phyloP scores from a whole-genome alignment of 163 green algal genomes.

The Scenedesmus sp. region DNA sequence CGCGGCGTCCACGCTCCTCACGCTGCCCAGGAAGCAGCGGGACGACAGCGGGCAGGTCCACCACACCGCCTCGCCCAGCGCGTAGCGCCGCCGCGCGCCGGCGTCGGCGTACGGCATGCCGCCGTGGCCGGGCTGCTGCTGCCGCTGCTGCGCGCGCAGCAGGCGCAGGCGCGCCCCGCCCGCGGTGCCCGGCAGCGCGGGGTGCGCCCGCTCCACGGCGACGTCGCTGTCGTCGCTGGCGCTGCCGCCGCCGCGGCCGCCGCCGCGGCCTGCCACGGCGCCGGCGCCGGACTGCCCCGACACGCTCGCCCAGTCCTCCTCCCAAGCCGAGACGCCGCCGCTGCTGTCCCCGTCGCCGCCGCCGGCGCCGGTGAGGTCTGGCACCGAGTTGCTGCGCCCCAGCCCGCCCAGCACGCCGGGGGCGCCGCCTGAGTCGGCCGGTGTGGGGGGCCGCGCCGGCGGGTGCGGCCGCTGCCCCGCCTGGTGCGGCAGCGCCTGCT shows the following conservation, averaged over 20 bases:
- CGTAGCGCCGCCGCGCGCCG: neutral
- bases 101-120: too few relatives aligned
- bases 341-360: slow-evolving; percentile 11
- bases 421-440: neutral
- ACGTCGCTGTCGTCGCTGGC: neutral
- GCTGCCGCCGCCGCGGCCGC: neutral
- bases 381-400: neutral
- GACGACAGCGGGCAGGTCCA: neutral
- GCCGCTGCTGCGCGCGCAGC: slow-evolving; percentile 19
- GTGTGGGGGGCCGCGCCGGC: neutral
- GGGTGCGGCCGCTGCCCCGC: neutral
- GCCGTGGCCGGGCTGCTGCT: too few relatives aligned
- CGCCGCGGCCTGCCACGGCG: slow-evolving; percentile 9
- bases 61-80: neutral
- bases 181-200: too few relatives aligned
- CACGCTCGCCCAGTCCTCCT: neutral
- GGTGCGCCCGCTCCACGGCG: neutral
- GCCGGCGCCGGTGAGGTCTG: neutral
- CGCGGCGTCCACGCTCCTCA: neutral
- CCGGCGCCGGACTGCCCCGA: neutral
- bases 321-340: too few relatives aligned
- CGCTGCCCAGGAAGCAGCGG: neutral
- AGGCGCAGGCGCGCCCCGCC: too few relatives aligned
- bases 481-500: neutral
- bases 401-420: neutral